A percentile compares a stretch with the other conserved stretches of the same genome.
Conservation (phyloP, 345 rosid species). For the Hibiscus syriacus region DNA sequence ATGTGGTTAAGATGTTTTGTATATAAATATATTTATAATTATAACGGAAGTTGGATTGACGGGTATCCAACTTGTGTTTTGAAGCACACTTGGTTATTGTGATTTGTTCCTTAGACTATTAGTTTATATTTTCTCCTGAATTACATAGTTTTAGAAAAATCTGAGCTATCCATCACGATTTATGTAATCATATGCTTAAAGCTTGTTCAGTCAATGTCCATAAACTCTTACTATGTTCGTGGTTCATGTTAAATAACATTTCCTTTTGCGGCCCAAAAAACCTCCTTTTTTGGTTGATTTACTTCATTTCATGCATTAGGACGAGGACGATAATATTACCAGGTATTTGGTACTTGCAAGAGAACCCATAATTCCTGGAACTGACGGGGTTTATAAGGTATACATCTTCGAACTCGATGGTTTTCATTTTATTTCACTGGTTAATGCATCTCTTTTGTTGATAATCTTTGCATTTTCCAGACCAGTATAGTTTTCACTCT, state of each 20-base stretch:
- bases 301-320: not conserved
- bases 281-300: not conserved
- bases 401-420: not conserved
- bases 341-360: too few relatives aligned
- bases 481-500: too few relatives aligned
- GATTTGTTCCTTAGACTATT: not conserved
- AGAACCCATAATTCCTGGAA: too few relatives aligned
- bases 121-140: not conserved
- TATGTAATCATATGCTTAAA: not conserved
- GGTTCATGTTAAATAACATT: not conserved
- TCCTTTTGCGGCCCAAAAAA: not conserved
- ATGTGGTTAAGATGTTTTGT: not conserved
- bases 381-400: too few relatives aligned
- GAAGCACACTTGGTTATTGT: not conserved
- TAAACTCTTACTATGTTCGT: not conserved
- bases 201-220: not conserved
- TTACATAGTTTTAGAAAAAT: not conserved
- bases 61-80: not conserved
- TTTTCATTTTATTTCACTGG: not conserved
- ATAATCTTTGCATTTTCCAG: constrained; percentile 35
- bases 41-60: constrained; percentile 5
- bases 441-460: not conserved
- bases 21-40: too few relatives aligned
- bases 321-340: too few relatives aligned
- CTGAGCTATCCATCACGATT: not conserved